Conservation (phyloP, 306 rosid species). For the Arachis hypogaea region DNA sequence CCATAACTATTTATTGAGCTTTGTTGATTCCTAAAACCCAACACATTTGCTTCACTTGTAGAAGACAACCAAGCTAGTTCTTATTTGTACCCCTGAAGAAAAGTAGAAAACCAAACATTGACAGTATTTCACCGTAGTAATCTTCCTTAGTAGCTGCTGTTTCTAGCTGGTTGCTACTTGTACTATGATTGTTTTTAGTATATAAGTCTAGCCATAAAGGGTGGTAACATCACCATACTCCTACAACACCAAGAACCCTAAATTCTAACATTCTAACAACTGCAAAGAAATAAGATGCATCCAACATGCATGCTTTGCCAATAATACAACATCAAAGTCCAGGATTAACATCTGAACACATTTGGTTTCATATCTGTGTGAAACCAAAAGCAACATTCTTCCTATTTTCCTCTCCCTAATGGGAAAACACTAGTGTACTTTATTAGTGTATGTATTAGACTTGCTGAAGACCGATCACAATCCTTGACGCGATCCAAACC, state of each 20-base stretch:
- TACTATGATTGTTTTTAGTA: too few relatives aligned
- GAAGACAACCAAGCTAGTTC: background rate
- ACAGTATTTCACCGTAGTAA: too few relatives aligned
- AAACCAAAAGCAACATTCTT: conserved; percentile 11
- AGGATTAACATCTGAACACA: conserved; percentile 17
- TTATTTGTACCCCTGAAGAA: background rate
- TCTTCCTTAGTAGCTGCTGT: too few relatives aligned
- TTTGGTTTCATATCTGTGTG: background rate
- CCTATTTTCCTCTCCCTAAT: background rate
- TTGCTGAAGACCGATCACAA: conserved; percentile 16
- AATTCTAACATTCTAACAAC: background rate
- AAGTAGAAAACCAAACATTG: conserved; percentile 10
- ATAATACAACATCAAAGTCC: conserved; percentile 20
- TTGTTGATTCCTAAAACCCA: background rate
- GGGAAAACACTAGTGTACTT: background rate
- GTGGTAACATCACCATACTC: background rate
- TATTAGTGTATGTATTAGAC: background rate
- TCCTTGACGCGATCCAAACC: background rate
- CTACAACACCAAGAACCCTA: background rate
- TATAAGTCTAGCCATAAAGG: too few relatives aligned
- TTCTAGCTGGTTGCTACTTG: too few relatives aligned
- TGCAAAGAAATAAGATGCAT: background rate
- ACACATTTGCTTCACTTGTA: background rate
- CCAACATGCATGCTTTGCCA: background rate
- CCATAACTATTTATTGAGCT: background rate